Conservation (phyloP, 176 grass and related monocot species). For the Aegilops longissima region DNA sequence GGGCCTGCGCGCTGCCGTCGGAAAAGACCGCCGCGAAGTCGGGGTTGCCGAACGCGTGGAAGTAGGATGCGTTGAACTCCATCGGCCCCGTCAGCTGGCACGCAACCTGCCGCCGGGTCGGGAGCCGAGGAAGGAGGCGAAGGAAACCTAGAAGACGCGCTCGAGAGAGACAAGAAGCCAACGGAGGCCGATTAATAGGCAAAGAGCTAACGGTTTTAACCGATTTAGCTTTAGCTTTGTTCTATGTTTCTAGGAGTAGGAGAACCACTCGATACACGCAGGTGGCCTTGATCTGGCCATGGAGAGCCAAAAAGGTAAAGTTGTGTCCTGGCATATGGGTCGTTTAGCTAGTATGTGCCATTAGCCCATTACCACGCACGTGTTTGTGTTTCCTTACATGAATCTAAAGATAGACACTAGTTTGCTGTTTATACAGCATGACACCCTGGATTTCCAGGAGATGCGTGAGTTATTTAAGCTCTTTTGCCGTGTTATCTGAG, state of each 20-base stretch:
- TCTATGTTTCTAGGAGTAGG: background rate
- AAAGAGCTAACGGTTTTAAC: slow-evolving; percentile 29
- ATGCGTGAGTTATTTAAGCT: background rate
- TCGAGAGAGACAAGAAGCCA: background rate
- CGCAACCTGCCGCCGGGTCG: slow-evolving; percentile 19
- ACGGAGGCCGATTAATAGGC: slow-evolving; percentile 24
- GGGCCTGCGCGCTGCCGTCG: slow-evolving; percentile 29
- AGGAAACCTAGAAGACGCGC: slow-evolving; percentile 7
- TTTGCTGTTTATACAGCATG: background rate
- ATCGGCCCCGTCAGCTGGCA: slow-evolving; percentile 37
- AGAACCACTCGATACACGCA: slow-evolving; percentile 4
- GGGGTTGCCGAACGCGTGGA: slow-evolving; percentile 58
- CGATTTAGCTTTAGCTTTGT: slow-evolving; percentile 21
- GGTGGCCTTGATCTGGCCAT: slow-evolving; percentile 34
- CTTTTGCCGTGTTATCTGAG: background rate
- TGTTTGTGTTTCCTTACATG: background rate
- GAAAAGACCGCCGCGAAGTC: slow-evolving; percentile 50
- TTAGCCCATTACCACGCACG: background rate
- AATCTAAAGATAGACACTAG: slow-evolving; percentile 29
- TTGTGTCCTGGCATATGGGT: slow-evolving; percentile 6
- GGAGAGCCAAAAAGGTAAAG: background rate
- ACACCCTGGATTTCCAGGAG: background rate
- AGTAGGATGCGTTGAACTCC: slow-evolving; percentile 67
- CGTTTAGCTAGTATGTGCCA: background rate
- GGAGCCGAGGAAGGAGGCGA: slow-evolving; percentile 21